Evolutionary conservation across 495 filamentous ascomycete genomes (phyloP), one percentile per base, ranked within the genome.

Genomic region (Chaetomidium leptoderma): DNA sequence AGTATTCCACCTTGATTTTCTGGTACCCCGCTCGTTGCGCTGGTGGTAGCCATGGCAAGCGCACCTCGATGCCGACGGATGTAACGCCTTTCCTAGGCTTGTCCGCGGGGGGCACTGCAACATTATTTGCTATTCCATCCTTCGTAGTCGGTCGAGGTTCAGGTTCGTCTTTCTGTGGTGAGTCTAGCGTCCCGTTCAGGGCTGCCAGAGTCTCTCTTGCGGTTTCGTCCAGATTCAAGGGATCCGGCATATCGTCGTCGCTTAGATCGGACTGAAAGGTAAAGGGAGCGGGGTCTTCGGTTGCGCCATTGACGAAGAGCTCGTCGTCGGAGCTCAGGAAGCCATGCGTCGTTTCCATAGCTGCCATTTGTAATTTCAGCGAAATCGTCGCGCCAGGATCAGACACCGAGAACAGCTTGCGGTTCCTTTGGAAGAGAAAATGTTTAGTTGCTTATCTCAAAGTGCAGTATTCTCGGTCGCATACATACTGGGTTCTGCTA

Each of bases 221-320:
- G 24, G 54, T 59, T 10, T 61, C 57, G 30, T 67, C 57, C 23
- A 65, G 23, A 6, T 45, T 36, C 45, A 55, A 19, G 11, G 45
- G 51, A 16, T 58, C 55, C 14, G 44, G 43, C 2, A 14, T 57
- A 5, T 66, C 64, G 40, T 66, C 51, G 36, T 70, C 67, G 13
- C 65, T 66, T 2, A 64, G 40, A 10, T 65, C 63, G 7, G 61
- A 63, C 24, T 68, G 58, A 23, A 66, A 68, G 1, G 61, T 62
- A 35, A 62, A 67, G 0, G 58, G 32, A 4, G 33, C 33, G 4
- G 55, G 61, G 24, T 66, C 66, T 0, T 16, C 30, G 9, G 57
- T 57, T 2, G 24, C 57, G 0, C 37, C 13, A 6, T 32, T 43
- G 0, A 42, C 43, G 7, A 58, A 33, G 10, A 67, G 63, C 61